Conservation (phyloP, 257 asterid genomes). For the Solanum appendiculatum region DNA sequence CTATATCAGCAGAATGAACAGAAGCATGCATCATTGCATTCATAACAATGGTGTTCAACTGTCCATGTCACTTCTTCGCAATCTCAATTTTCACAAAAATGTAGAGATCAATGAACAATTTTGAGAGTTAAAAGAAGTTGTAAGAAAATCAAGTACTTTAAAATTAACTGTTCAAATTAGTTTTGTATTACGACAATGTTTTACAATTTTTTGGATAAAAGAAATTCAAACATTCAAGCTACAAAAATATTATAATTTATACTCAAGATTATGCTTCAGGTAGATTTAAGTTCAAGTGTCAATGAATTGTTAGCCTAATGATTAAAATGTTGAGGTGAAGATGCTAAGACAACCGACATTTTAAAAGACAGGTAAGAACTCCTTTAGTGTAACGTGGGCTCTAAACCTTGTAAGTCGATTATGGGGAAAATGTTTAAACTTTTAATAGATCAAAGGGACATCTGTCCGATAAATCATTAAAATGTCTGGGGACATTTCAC, state of each 20-base stretch:
- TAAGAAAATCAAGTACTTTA: not conserved
- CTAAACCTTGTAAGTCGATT: not conserved
- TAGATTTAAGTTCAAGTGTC: not conserved
- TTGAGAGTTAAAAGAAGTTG: not conserved
- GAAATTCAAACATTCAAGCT: not conserved
- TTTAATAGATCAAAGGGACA: not conserved
- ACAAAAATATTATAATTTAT: not conserved
- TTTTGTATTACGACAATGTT: not conserved
- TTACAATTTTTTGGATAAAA: not conserved
- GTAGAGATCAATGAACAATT: constrained; percentile 4
- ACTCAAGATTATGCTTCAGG: not conserved
- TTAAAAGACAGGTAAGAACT: not conserved
- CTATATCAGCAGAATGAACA: constrained; percentile 48
- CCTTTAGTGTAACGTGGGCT: not conserved
- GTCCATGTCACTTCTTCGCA: constrained; percentile 39
- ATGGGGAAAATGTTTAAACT: not conserved
- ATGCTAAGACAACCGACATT: not conserved
- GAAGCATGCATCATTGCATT: constrained; percentile 64
- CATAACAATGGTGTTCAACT: constrained; percentile 55
- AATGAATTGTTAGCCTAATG: not conserved
- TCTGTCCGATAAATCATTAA: not conserved
- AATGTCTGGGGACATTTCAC: not conserved
- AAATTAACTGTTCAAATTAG: not conserved
- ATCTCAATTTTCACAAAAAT: constrained; percentile 50
- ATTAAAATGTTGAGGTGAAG: not conserved